These are phyloP conservation scores for Wickerhamomyces mucosus DNA, from an alignment of 805 yeast species.

Conservation along the genomic window DNA sequence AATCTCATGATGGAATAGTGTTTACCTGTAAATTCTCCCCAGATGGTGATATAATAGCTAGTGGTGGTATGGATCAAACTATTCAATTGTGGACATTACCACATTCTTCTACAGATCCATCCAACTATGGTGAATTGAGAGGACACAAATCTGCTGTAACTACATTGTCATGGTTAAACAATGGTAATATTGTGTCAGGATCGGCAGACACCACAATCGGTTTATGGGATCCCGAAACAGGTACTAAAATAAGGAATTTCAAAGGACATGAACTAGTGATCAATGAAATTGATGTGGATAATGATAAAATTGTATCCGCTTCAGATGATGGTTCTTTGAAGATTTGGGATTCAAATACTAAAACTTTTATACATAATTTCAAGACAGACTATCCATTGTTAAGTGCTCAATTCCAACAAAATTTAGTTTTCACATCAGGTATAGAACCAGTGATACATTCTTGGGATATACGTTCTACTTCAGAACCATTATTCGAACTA, in stretches of 20 bases:
- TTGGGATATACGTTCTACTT: conserved; percentile 43
- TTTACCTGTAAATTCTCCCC: conserved; percentile 41
- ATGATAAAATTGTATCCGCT: conserved; percentile 37
- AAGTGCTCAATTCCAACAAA: conserved; percentile 36
- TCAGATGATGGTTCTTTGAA: conserved; percentile 55
- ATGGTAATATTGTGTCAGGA: conserved; percentile 37
- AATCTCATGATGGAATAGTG: conserved; percentile 48
- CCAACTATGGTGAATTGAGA: conserved; percentile 34
- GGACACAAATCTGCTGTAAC: conserved; percentile 65
- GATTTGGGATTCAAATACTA: conserved; percentile 61
- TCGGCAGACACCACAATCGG: conserved; percentile 58
- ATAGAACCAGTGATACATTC: conserved; percentile 56
- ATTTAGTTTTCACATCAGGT: conserved; percentile 48
- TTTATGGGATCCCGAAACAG: conserved; percentile 53
- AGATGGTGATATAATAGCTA: conserved; percentile 43
- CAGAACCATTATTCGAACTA: conserved; percentile 35
- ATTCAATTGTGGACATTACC: conserved; percentile 24
- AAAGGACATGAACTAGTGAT: conserved; percentile 42
- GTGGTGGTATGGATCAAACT: conserved; percentile 53
- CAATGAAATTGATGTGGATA: conserved; percentile 39
- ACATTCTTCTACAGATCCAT: conserved; percentile 8
- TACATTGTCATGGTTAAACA: conserved; percentile 42
- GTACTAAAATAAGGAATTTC: conserved; percentile 43
- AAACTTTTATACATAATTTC: conserved; percentile 28
- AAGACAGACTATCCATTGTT: conserved; percentile 50